Conservation (phyloP, 225 moss, liverwort and hornwort species). For the Sphagnum contortum region DNA sequence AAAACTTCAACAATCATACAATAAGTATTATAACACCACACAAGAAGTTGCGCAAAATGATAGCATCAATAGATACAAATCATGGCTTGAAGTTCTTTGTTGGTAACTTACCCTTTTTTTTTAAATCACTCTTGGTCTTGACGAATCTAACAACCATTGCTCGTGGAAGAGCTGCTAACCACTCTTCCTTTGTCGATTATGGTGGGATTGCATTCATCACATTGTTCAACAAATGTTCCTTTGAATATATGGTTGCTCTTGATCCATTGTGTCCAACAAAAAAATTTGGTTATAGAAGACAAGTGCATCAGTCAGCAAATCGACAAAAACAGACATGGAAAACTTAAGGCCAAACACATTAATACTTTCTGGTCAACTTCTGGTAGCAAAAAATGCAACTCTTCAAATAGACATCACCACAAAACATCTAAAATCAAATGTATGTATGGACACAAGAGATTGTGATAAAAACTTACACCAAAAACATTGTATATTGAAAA, state of each 20-base stretch:
- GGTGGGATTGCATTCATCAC: constrained; percentile 60
- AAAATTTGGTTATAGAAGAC: constrained; percentile 19
- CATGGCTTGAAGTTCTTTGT: not conserved
- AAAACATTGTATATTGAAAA: constrained; percentile 53
- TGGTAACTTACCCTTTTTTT: constrained; percentile 34
- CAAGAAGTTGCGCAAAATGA: too few species aligned
- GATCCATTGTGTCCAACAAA: constrained; percentile 80
- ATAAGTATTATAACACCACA: too few species aligned
- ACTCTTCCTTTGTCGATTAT: constrained; percentile 45
- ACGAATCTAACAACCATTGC: constrained; percentile 83
- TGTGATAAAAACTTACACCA: constrained; percentile 22
- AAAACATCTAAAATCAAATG: not conserved
- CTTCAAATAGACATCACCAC: not conserved
- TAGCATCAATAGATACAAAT: not conserved
- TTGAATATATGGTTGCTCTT: constrained; percentile 63
- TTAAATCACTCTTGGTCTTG: constrained; percentile 79
- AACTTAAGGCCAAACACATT: not conserved
- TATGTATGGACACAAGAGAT: not conserved
- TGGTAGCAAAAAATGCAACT: not conserved
- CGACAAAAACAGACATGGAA: not conserved
- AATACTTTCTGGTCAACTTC: not conserved
- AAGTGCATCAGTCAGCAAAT: not conserved
- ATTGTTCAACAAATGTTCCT: constrained; percentile 60
- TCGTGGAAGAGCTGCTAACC: constrained; percentile 55
- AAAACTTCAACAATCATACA: too few species aligned